phyloP scores from a whole-genome alignment of 257 asterid genomes.

The Oldenlandia corymbosa region DNA sequence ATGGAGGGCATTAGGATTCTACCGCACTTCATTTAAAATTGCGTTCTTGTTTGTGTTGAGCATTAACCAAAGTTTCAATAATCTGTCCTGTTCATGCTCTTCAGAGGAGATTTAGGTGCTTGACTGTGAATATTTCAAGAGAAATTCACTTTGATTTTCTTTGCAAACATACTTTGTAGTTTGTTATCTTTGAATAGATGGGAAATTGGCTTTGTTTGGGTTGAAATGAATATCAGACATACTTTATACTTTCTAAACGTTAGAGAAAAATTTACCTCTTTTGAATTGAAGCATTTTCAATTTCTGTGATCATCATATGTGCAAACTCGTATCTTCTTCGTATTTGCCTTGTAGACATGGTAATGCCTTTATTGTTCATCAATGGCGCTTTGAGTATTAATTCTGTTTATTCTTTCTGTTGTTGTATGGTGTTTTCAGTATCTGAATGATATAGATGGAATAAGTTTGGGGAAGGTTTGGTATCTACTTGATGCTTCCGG shows the following conservation, averaged over 20 bases:
- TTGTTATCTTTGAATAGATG: neutral
- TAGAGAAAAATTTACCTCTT: too few relatives aligned
- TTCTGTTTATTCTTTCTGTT: slow-evolving; percentile 15
- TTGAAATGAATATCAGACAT: too few relatives aligned
- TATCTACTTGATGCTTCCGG: slow-evolving; percentile 18
- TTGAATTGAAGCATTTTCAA: too few relatives aligned
- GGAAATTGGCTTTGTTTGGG: too few relatives aligned
- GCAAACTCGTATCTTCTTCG: neutral
- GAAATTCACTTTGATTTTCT: neutral
- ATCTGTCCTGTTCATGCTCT: neutral
- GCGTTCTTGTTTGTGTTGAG: too few relatives aligned
- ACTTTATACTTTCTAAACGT: too few relatives aligned
- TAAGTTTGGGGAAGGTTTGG: slow-evolving; percentile 21
- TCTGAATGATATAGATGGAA: slow-evolving; percentile 25
- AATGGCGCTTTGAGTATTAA: slow-evolving; percentile 8
- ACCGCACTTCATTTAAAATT: too few relatives aligned
- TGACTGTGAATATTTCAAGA: neutral
- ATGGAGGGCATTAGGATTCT: too few relatives aligned
- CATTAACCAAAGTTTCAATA: too few relatives aligned
- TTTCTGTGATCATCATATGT: too few relatives aligned
- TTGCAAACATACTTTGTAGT: neutral
- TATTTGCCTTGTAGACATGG: neutral
- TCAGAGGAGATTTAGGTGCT: neutral
- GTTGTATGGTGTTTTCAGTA: slow-evolving; percentile 20
- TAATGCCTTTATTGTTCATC: too few relatives aligned